Conservation (phyloP, 2,329 filamentous ascomycete species). For the Talaromyces sp. region DNA sequence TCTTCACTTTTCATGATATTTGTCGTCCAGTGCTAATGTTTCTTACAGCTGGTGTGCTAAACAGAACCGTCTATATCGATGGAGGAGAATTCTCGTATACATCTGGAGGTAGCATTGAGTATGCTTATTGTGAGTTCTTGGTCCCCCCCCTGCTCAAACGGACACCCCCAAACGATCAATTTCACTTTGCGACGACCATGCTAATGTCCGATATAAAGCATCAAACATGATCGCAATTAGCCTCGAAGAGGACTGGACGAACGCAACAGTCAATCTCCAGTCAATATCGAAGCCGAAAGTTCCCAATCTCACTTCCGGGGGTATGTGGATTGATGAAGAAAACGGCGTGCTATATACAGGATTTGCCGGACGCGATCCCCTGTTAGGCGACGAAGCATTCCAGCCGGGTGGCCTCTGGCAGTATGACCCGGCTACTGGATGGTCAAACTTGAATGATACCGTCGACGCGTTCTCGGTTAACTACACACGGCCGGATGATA, state of each 20-base stretch:
- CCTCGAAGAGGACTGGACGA: not conserved
- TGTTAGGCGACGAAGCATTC: not conserved
- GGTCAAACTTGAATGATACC: not conserved
- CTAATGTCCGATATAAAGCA: not conserved
- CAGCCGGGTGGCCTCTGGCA: not conserved
- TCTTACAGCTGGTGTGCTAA: not conserved
- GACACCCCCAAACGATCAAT: not conserved
- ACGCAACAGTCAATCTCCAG: not conserved
- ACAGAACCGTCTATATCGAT: not conserved
- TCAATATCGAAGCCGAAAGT: not conserved
- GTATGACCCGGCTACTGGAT: not conserved
- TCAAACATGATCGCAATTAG: not conserved
- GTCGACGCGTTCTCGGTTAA: not conserved
- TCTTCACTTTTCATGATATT: not conserved
- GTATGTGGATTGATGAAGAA: not conserved
- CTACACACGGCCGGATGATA: not conserved
- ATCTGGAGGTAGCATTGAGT: not conserved
- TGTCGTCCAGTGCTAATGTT: not conserved
- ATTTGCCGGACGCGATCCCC: not conserved
- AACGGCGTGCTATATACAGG: not conserved
- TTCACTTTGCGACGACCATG: not conserved
- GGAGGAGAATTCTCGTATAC: not conserved
- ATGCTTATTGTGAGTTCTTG: not conserved
- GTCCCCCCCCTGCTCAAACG: not conserved
- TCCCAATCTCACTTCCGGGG: not conserved